Conservation (phyloP, 2,329 filamentous ascomycete genomes). For the Pyrenophora seminiperda region DNA sequence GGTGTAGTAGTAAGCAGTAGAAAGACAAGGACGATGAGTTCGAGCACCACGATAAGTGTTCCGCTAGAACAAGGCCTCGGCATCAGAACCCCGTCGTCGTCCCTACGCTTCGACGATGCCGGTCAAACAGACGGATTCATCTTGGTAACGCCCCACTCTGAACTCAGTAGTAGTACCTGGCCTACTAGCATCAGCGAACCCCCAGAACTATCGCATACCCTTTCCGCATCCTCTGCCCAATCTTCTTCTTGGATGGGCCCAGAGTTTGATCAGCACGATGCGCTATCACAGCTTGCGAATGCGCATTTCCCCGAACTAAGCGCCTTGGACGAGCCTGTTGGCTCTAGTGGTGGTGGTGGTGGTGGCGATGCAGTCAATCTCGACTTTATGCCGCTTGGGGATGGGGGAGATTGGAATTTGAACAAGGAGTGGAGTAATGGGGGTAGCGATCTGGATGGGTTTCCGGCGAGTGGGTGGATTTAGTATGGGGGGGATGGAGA, state of each 20-base stretch:
- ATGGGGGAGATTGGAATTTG: conserved; percentile 25
- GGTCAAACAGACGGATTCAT: conserved; percentile 32
- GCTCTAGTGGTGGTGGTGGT: neutral
- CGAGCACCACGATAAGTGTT: conserved; percentile 1
- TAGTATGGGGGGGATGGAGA: neutral
- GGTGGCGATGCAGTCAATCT: conserved; percentile 22
- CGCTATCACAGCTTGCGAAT: conserved; percentile 32
- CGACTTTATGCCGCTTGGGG: conserved; percentile 39
- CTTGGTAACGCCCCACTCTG: conserved; percentile 38
- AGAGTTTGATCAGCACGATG: conserved; percentile 30
- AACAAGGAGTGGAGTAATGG: conserved; percentile 27
- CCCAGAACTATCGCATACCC: conserved; percentile 16
- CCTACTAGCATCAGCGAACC: conserved; percentile 20
- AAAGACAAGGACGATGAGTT: conserved; percentile 8
- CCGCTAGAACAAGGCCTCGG: conserved; percentile 18
- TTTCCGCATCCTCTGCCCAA: conserved; percentile 14
- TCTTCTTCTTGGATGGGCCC: conserved; percentile 37
- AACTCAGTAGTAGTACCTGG: conserved; percentile 33
- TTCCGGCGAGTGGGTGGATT: conserved; percentile 7
- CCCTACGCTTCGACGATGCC: conserved; percentile 18
- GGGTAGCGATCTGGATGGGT: conserved; percentile 39
- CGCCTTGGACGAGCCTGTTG: conserved; percentile 14
- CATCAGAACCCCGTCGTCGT: conserved; percentile 26
- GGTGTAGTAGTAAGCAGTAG: conserved; percentile 27
- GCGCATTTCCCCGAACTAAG: conserved; percentile 44